Evolutionary conservation across 2,329 filamentous ascomycete genomes (phyloP), one percentile per base, ranked within the genome.

Genomic region (Fusarium dlaminii): DNA sequence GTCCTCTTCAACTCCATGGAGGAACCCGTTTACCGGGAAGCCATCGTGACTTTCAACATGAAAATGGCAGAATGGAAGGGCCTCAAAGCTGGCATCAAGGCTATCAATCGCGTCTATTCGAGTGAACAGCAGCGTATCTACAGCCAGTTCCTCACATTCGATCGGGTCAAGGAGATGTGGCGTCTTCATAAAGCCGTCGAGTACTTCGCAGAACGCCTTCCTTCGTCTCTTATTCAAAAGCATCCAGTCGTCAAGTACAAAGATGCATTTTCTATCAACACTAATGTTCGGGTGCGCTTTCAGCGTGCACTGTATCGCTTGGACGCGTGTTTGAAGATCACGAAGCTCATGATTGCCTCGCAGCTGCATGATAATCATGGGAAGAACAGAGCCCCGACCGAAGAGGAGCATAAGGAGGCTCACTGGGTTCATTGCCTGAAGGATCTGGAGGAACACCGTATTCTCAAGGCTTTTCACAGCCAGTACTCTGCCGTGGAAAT

Each of bases 231-330:
- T 9, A 60, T 66, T 9, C 24, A 13, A 4, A 32, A 58, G 0
- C 46, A 71, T 13, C 55, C 56, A 1, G 45, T 66, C 3, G 18
- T 56, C 20, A 70, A 39, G 7, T 7, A 42, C 18, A 20, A 46
- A 5, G 8, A 18, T 10, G n/a, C 40, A 12, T 62, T 66, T 48
- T 42, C 40, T 37, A 17, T 61, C n/a, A 70, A 62, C 4, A 22
- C 55, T 14, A 22, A 12, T 15, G 66, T 66, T n/a, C 45, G 46
- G 3, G 29, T 54, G 6, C 68, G 62, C 3, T 54, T 72, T 4
- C 67, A 72, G 24, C 63, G 69, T 18, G 29, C 63, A 15, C 20
- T 72, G 3, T 72, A 72, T 39, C 69, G 67, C 12, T 24, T 72
- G 32, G 37, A 54, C 2, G 59, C 49, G 12, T 51, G 29, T 22